These are phyloP conservation scores for Eremochloa ophiuroides DNA, from an alignment of 176 grass and related monocot genomes.

Conservation along the genomic window DNA sequence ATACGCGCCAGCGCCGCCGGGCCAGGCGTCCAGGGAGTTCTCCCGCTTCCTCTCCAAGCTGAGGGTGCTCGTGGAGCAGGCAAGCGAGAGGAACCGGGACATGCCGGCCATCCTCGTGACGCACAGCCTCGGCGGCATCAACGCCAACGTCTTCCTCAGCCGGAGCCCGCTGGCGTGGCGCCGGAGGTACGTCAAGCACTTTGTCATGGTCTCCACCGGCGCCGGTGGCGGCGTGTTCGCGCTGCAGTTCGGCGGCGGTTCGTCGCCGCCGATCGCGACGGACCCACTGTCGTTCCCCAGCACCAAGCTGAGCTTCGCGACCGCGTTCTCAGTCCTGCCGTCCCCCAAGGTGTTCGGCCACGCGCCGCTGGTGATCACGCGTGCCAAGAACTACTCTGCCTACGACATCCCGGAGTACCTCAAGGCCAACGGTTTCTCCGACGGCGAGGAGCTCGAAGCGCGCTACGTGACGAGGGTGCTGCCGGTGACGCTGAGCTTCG, in stretches of 20 bases:
- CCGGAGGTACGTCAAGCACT: constrained; percentile 10
- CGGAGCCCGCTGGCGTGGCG: constrained; percentile 24
- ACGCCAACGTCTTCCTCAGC: neutral
- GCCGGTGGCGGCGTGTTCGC: too few species aligned
- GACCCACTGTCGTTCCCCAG: neutral
- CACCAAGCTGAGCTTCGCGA: neutral
- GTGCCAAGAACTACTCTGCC: neutral
- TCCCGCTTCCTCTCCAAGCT: neutral
- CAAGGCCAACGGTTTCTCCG: neutral
- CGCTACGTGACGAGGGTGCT: neutral
- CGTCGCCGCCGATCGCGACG: too few species aligned
- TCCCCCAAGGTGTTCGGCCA: neutral
- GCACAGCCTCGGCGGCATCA: neutral
- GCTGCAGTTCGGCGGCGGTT: too few species aligned
- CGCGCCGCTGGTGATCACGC: neutral
- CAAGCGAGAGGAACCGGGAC: neutral
- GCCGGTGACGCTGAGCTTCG: neutral
- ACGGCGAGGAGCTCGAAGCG: neutral
- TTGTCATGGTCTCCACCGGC: neutral
- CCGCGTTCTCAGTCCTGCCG: neutral
- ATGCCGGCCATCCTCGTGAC: neutral
- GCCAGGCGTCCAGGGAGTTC: neutral
- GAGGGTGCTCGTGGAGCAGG: neutral
- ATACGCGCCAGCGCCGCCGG: constrained; percentile 1
- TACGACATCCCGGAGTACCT: neutral